These are phyloP conservation scores for Schizothecium vesticola DNA, from an alignment of 495 filamentous ascomycete species.

Conservation along the genomic window DNA sequence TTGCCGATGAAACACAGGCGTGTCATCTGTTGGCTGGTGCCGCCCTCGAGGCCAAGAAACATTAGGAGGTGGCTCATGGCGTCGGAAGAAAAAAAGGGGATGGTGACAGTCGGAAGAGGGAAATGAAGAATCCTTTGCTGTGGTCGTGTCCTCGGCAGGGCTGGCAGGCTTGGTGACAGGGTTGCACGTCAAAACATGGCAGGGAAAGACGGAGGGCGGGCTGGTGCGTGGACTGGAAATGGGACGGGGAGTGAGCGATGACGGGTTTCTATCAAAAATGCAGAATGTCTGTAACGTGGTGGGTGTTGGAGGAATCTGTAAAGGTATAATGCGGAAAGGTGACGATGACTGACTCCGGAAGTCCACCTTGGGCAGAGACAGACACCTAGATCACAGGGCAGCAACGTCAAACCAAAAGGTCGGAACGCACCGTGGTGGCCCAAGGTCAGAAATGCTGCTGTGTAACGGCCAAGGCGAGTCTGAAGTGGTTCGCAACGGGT, in stretches of 20 bases:
- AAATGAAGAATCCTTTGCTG: background rate
- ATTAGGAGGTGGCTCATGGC: conserved; percentile 9
- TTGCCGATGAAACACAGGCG: conserved; percentile 14
- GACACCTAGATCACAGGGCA: background rate
- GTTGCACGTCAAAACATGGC: background rate
- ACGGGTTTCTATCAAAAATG: background rate
- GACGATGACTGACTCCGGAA: background rate
- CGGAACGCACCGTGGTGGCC: background rate
- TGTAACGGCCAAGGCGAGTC: background rate
- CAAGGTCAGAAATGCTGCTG: background rate
- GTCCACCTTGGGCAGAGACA: background rate
- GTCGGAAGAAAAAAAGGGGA: background rate
- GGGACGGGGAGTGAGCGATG: background rate
- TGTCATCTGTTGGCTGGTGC: background rate
- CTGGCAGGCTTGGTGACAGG: background rate
- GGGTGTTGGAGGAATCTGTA: background rate
- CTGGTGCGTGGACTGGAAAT: background rate
- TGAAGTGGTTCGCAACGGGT: conserved; percentile 15
- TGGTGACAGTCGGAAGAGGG: background rate
- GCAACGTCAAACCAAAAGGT: background rate
- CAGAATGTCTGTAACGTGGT: background rate
- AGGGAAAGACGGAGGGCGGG: background rate
- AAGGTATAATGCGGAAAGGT: background rate
- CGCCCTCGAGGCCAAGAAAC: background rate
- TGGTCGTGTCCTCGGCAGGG: background rate